Conservation (phyloP, 169 alveolate species). For the Cryptosporidium muris region DNA sequence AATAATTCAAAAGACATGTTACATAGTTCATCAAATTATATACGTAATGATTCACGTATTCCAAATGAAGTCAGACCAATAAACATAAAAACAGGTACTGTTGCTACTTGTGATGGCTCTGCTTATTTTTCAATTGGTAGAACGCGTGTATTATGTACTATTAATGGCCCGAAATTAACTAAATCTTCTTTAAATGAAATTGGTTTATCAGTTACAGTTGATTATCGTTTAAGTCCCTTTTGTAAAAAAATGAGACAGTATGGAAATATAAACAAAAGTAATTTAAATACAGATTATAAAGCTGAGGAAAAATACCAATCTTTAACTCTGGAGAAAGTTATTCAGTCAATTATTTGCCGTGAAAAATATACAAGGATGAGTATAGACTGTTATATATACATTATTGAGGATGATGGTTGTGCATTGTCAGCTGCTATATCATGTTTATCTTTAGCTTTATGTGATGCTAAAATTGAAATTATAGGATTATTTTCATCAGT, state of each 20-base stretch:
- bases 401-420: slow-evolving; percentile 68
- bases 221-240: slow-evolving; percentile 42
- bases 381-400: slow-evolving; percentile 57
- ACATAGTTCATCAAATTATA: neutral
- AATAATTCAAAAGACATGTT: too few relatives aligned
- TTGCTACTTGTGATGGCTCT: slow-evolving; percentile 58
- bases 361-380: slow-evolving; percentile 45
- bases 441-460: slow-evolving; percentile 33
- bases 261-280: neutral
- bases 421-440: slow-evolving; percentile 61
- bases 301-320: slow-evolving; percentile 39
- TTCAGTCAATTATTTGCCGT: slow-evolving; percentile 48
- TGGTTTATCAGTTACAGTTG: slow-evolving; percentile 61
- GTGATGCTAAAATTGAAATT: slow-evolving; percentile 58
- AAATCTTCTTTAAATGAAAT: slow-evolving; percentile 20
- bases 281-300: slow-evolving; percentile 4
- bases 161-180: slow-evolving; percentile 54
- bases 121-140: slow-evolving; percentile 60
- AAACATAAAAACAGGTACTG: slow-evolving; percentile 26
- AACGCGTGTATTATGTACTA: slow-evolving; percentile 40
- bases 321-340: slow-evolving; percentile 45
- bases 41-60: slow-evolving; percentile 34
- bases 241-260: slow-evolving; percentile 1
- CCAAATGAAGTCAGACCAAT: slow-evolving; percentile 55
- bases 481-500: slow-evolving; percentile 63